Evolutionary conservation across 805 yeast genomes (phyloP).

Genomic region (Wickerhamomyces chambardii): DNA sequence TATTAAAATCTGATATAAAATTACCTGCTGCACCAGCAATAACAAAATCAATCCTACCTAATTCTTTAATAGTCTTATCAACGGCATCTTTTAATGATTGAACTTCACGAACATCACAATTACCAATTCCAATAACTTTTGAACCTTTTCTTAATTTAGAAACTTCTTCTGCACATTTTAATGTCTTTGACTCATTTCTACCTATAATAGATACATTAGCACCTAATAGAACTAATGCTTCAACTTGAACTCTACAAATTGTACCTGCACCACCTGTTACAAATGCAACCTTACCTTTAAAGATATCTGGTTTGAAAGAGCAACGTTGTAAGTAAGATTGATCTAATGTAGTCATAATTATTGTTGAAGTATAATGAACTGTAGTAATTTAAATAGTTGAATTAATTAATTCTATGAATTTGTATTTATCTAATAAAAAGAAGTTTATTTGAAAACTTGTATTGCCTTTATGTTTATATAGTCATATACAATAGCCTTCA

Average conservation of each 20-base stretch:
- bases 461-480: too few relatives aligned
- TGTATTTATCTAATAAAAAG: too few relatives aligned
- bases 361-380: too few relatives aligned
- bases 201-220: conserved; percentile 86
- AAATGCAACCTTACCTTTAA: conserved; percentile 78
- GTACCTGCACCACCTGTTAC: conserved; percentile 97
- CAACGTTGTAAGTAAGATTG: conserved; percentile 17
- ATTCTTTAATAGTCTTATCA: conserved; percentile 47
- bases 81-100: conserved; percentile 56
- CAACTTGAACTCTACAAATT: conserved; percentile 86
- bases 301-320: conserved; percentile 50
- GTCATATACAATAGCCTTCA: too few relatives aligned
- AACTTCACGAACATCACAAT: conserved; percentile 72
- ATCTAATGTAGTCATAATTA: conserved; percentile 12
- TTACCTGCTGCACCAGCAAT: conserved; percentile 97
- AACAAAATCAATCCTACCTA: conserved; percentile 79
- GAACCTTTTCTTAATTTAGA: conserved; percentile 46
- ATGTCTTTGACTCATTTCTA: conserved; percentile 60
- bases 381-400: too few relatives aligned
- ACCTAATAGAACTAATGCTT: conserved; percentile 75
- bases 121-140: conserved; percentile 62
- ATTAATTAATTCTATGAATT: too few relatives aligned
- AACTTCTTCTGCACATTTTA: conserved; percentile 59
- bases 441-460: too few relatives aligned
- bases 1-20: conserved; percentile 72